These are phyloP conservation scores for Penicillium sclerotiorum DNA, from an alignment of 2,329 filamentous ascomycete species.

Conservation along the genomic window DNA sequence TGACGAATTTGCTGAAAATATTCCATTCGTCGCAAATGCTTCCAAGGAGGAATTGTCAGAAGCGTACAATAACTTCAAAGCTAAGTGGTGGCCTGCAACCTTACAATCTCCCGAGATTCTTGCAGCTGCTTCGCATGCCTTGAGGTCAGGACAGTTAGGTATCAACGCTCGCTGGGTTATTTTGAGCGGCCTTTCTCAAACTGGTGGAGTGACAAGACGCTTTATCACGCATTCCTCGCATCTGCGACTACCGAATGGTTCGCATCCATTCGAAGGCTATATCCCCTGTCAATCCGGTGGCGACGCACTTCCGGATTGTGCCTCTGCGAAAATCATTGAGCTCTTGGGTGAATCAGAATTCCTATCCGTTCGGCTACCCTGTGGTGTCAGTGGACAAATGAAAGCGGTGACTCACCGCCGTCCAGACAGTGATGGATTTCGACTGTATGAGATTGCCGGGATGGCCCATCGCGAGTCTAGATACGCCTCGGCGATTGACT, in stretches of 20 bases:
- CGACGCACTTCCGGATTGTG: not conserved
- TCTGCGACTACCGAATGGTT: not conserved
- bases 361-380: not conserved
- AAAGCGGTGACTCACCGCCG: not conserved
- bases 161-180: not conserved
- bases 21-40: not conserved
- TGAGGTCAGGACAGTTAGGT: not conserved
- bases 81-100: not conserved
- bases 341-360: not conserved
- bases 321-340: not conserved
- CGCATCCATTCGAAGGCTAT: not conserved
- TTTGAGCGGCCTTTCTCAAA: not conserved
- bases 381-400: not conserved
- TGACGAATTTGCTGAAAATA: not conserved
- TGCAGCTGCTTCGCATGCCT: not conserved
- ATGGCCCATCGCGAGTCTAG: slow-evolving; percentile 1
- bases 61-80: not conserved
- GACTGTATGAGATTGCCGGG: not conserved
- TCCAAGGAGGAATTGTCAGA: not conserved
- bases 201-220: not conserved
- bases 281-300: not conserved
- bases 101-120: not conserved
- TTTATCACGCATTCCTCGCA: not conserved
- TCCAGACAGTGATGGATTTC: not conserved
- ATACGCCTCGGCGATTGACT: not conserved